Percentiles rank a stretch among this genome's conserved stretches.
phyloP scores from a whole-genome alignment of 306 rosid species.

The Datisca glomerata region DNA sequence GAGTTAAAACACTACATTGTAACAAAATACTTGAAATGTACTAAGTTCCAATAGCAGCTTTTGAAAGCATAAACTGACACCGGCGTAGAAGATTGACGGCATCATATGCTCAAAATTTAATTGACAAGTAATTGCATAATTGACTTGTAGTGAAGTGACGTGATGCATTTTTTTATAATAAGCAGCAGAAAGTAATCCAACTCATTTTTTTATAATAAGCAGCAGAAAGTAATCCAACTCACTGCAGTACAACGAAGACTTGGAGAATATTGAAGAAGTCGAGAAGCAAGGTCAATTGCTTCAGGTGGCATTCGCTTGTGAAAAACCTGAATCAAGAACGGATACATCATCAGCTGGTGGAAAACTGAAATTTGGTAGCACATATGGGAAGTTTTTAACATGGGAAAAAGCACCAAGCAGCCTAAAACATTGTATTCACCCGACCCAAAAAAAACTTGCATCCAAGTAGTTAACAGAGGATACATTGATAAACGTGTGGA shows the following conservation, averaged over 20 bases:
- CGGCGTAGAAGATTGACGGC: slow-evolving; percentile 2
- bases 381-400: neutral
- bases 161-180: neutral
- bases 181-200: slow-evolving; percentile 1
- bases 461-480: too few relatives aligned
- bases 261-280: slow-evolving; percentile 97
- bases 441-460: neutral
- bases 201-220: too few relatives aligned
- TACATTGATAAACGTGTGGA: too few relatives aligned
- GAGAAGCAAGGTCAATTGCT: slow-evolving; percentile 94
- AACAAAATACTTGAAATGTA: slow-evolving; percentile 2
- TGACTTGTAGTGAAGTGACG: neutral
- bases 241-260: slow-evolving; percentile 89
- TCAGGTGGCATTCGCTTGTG: slow-evolving; percentile 94
- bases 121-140: neutral
- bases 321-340: slow-evolving; percentile 55
- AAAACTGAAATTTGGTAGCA: neutral
- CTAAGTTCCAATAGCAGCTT: neutral
- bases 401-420: too few relatives aligned
- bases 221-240: slow-evolving; percentile 27
- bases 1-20: slow-evolving; percentile 5
- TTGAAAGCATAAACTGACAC: too few relatives aligned
- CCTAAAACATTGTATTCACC: too few relatives aligned
- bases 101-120: neutral
- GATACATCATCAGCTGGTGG: slow-evolving; percentile 7